Conservation (phyloP, 225 moss, liverwort and hornwort genomes). For the Neckera pumila region DNA sequence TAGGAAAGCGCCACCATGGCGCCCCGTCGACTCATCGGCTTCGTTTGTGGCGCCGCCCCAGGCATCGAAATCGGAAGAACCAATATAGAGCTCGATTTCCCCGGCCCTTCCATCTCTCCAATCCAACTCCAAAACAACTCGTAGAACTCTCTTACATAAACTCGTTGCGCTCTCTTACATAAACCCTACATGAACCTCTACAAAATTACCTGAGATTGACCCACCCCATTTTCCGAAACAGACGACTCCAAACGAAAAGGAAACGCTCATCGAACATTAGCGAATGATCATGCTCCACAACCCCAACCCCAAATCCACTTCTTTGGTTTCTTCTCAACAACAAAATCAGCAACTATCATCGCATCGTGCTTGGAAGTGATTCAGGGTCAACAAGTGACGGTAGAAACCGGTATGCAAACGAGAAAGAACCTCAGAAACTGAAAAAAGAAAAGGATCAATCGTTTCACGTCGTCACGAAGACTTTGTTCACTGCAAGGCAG, state of each 20-base stretch:
- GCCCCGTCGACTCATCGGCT: slow-evolving; percentile 68
- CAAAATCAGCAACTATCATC: neutral
- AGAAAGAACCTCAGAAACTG: neutral
- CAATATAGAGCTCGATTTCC: slow-evolving; percentile 2
- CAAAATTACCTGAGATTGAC: neutral
- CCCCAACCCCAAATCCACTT: neutral
- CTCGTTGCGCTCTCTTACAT: neutral
- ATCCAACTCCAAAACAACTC: neutral
- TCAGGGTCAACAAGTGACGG: neutral
- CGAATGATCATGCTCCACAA: neutral
- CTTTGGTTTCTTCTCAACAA: neutral
- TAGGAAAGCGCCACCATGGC: slow-evolving; percentile 68
- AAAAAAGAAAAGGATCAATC: neutral
- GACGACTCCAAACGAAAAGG: neutral
- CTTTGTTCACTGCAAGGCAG: neutral
- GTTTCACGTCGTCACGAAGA: neutral
- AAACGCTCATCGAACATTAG: neutral
- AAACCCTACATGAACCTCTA: slow-evolving; percentile 19
- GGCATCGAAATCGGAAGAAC: slow-evolving; percentile 51
- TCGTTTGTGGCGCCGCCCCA: slow-evolving; percentile 22
- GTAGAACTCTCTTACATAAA: neutral
- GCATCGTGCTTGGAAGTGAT: neutral
- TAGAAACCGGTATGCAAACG: neutral
- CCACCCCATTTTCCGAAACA: neutral
- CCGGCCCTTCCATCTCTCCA: slow-evolving; percentile 21